Evolutionary conservation across 1,284 basidiomycete species (phyloP).

Genomic region (Athelia psychrophila): DNA sequence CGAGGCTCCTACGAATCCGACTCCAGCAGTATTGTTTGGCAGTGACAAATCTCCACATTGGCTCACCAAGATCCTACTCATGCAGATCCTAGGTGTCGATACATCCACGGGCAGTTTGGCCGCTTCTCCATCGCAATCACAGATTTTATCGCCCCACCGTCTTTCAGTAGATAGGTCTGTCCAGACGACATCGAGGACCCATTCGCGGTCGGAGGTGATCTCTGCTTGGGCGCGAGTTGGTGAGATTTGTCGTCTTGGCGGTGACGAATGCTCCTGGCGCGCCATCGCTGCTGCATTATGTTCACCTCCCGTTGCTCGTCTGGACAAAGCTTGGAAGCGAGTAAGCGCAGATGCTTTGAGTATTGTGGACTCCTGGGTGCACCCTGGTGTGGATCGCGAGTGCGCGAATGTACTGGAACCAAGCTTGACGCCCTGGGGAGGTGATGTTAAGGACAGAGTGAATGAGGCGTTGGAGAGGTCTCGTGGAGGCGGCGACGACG

Average conservation of each 20-base stretch:
- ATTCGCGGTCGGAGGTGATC: slow-evolving; percentile 69
- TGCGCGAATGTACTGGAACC: slow-evolving; percentile 39
- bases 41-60: slow-evolving; percentile 72
- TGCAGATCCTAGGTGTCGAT: slow-evolving; percentile 66
- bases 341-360: slow-evolving; percentile 56
- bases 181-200: slow-evolving; percentile 48
- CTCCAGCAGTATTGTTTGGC: slow-evolving; percentile 51
- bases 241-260: slow-evolving; percentile 61
- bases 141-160: slow-evolving; percentile 24
- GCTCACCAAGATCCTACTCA: slow-evolving; percentile 68
- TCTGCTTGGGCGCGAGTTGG: slow-evolving; percentile 68
- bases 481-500: slow-evolving; percentile 37
- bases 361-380: slow-evolving; percentile 65
- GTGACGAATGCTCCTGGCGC: slow-evolving; percentile 75
- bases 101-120: slow-evolving; percentile 21
- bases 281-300: slow-evolving; percentile 68
- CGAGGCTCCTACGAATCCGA: slow-evolving; percentile 10
- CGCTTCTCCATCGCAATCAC: slow-evolving; percentile 3
- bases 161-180: slow-evolving; percentile 37
- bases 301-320: slow-evolving; percentile 65
- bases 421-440: slow-evolving; percentile 65
- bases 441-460: slow-evolving; percentile 43
- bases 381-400: slow-evolving; percentile 37
- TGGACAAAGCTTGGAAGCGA: slow-evolving; percentile 76
- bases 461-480: slow-evolving; percentile 42